Conservation (phyloP, 2,329 filamentous ascomycete species). For the Hymenotorrendiella dingleyae region DNA sequence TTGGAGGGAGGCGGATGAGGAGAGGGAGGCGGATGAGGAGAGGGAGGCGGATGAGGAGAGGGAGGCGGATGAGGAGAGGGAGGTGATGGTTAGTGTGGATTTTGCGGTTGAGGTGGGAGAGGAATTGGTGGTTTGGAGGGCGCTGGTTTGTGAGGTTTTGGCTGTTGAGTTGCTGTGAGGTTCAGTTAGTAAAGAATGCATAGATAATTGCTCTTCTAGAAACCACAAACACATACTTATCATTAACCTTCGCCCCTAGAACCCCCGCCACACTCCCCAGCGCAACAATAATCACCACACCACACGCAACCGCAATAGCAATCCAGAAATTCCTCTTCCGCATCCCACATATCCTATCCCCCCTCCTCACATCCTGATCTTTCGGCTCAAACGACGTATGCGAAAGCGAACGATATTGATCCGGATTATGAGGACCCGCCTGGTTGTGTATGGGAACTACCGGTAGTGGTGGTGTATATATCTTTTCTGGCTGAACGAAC, state of each 20-base stretch:
- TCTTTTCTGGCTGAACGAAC: constrained; percentile 1
- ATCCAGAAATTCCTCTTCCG: constrained; percentile 1
- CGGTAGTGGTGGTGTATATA: background rate
- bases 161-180: constrained; percentile 1
- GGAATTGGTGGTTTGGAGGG: background rate
- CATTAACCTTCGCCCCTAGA: background rate
- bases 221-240: too few species aligned
- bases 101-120: background rate
- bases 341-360: background rate
- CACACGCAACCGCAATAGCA: background rate
- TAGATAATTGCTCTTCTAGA: background rate
- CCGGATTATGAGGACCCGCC: too few species aligned
- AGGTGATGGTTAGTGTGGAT: background rate
- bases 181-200: too few species aligned
- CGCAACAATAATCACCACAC: background rate
- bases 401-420: too few species aligned
- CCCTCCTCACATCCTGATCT: background rate
- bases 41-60: background rate
- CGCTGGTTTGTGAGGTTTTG: background rate
- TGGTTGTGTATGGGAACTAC: background rate
- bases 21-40: background rate
- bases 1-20: background rate
- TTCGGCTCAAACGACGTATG: too few species aligned
- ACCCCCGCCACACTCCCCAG: background rate
- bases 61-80: background rate